phyloP scores from a whole-genome alignment of 176 grass and related monocot species.

The Cenchrus fungigraminus region DNA sequence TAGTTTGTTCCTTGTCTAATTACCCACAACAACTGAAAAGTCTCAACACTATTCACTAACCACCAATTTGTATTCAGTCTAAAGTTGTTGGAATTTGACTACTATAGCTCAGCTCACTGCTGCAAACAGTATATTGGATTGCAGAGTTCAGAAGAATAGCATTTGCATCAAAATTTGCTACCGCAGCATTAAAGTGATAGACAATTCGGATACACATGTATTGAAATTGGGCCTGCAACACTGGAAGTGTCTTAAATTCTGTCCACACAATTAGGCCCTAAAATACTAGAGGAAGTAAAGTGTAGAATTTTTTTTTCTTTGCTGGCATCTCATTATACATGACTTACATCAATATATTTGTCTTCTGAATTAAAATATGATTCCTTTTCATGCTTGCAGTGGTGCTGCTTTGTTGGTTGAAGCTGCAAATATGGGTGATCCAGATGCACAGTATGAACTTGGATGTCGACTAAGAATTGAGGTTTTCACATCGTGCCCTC shows the following conservation, averaged over 20 bases:
- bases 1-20: neutral
- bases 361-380: slow-evolving; percentile 22
- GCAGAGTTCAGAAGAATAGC: neutral
- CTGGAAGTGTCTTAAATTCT: neutral
- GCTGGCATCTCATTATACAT: slow-evolving; percentile 7
- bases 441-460: slow-evolving; percentile 95
- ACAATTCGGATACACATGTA: neutral
- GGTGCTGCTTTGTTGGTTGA: slow-evolving; percentile 92
- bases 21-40: neutral
- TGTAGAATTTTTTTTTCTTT: neutral
- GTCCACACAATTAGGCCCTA: neutral
- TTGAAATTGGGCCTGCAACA: neutral
- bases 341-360: slow-evolving; percentile 16
- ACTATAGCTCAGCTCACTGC: slow-evolving; percentile 13
- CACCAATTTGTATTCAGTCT: neutral
- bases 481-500: slow-evolving; percentile 31
- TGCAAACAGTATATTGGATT: slow-evolving; percentile 11
- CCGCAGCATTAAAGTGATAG: neutral
- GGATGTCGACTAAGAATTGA: slow-evolving; percentile 85
- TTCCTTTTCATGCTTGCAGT: slow-evolving; percentile 46
- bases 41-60: neutral
- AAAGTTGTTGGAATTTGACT: slow-evolving; percentile 11
- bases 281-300: slow-evolving; percentile 21
- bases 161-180: neutral
- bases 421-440: slow-evolving; percentile 96